Conservation (phyloP, 768 basidiomycete genomes). For the Boletellus ananas region DNA sequence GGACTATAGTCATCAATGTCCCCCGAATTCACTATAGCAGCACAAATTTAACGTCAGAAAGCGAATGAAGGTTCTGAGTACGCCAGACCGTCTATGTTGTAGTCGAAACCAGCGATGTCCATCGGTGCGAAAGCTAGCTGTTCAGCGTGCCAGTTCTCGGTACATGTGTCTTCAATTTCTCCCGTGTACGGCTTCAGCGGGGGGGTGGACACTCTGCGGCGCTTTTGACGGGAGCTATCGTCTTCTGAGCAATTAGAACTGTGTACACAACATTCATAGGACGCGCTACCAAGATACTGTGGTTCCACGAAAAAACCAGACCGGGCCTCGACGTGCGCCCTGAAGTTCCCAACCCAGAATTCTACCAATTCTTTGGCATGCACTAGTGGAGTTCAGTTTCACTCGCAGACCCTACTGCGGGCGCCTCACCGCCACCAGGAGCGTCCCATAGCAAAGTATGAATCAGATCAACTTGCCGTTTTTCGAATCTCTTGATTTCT, state of each 20-base stretch:
- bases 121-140: slow-evolving; percentile 5
- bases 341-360: slow-evolving; percentile 75
- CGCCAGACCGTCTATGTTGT: slow-evolving; percentile 22
- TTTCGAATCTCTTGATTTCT: slow-evolving; percentile 52
- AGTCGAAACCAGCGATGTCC: slow-evolving; percentile 23
- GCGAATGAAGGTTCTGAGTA: not conserved
- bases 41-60: slow-evolving; percentile 9
- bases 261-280: not conserved
- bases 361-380: slow-evolving; percentile 60
- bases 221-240: slow-evolving; percentile 42
- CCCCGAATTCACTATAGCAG: slow-evolving; percentile 22
- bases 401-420: not conserved
- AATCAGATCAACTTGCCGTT: slow-evolving; percentile 48
- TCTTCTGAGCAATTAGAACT: slow-evolving; percentile 28
- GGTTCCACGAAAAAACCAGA: slow-evolving; percentile 28
- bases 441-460: slow-evolving; percentile 65
- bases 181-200: not conserved
- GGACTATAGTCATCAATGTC: slow-evolving; percentile 14
- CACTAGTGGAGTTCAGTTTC: slow-evolving; percentile 39
- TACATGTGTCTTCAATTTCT: not conserved
- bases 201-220: slow-evolving; percentile 36
- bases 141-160: slow-evolving; percentile 14
- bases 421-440: slow-evolving; percentile 56
- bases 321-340: slow-evolving; percentile 63
- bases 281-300: slow-evolving; percentile 12